phyloP scores from a whole-genome alignment of 192 early-diverging fungal genomes.

The Chytriomyces sp. region DNA sequence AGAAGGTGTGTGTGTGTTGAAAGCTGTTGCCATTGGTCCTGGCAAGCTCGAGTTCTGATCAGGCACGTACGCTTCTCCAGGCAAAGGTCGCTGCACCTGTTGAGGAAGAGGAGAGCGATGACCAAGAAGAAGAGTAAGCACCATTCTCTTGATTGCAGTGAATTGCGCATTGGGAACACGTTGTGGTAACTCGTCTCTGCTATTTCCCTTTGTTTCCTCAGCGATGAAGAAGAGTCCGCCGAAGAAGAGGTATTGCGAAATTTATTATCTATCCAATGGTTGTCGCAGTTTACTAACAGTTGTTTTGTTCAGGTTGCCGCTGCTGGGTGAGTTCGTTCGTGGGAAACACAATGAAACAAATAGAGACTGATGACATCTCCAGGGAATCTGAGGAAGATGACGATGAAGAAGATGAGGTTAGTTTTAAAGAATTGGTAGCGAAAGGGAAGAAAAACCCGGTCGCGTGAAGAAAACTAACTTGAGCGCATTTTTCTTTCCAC shows the following conservation, averaged over 20 bases:
- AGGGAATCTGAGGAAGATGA: not conserved
- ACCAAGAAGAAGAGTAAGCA: not conserved
- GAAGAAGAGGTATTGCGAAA: slow-evolving; percentile 13
- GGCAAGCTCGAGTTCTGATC: not conserved
- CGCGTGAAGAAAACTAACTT: not conserved
- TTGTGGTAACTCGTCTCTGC: not conserved
- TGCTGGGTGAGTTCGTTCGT: too few species aligned
- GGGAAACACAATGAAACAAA: not conserved
- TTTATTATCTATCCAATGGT: too few species aligned
- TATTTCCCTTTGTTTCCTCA: not conserved
- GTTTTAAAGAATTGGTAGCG: not conserved
- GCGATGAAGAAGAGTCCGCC: slow-evolving; percentile 17
- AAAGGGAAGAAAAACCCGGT: not conserved
- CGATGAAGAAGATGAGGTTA: slow-evolving; percentile 15
- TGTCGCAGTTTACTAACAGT: not conserved
- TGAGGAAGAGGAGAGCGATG: slow-evolving; percentile 14
- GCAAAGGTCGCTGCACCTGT: not conserved
- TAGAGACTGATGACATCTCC: not conserved
- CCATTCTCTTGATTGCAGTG: not conserved
- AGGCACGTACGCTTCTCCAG: not conserved
- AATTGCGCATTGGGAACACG: not conserved
- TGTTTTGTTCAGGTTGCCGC: not conserved
- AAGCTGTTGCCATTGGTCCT: not conserved
- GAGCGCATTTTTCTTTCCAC: too few species aligned
- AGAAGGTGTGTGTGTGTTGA: slow-evolving; percentile 9